Evolutionary conservation across 441 rosid genomes (phyloP), one percentile per base, ranked within the genome.

Genomic region (Breynia disticha): DNA sequence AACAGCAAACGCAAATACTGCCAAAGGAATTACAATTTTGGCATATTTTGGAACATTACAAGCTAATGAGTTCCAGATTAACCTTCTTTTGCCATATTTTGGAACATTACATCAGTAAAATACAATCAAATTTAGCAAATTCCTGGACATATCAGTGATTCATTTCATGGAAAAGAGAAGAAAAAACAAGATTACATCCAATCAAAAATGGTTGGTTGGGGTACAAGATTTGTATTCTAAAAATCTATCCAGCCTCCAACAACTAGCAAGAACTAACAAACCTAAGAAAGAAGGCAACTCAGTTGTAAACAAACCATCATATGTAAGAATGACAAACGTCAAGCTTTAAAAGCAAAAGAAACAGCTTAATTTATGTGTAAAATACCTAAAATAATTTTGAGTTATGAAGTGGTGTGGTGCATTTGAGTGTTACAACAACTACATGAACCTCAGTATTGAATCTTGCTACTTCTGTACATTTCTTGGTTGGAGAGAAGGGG

Each of bases 391-490:
- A n/a, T n/a, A n/a, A 52, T 44, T 61, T 59, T 57, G 52, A 74
- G 70, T 75, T 67, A 72, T 52, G 6, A 54, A 55, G 38, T 57
- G 20, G 46, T 42, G 62, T 50, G 19, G 46, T 49, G 52, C 59
- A 16, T 54, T 47, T 54, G 55, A 52, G 66, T 49, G 70, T 67
- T 62, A 56, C 61, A 56, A 69, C 65, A 37, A 67, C 69, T 20
- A 65, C 42, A 63, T 20, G 38, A 65, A 50, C 74, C 70, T 56
- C 66, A 57, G 71, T 35, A 60, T 19, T 54, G 46, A 53, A 52
- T 69, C 53, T 65, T 50, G 58, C 77, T 75, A 70, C 64, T 67
- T 76, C 69, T 71, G 64, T 78, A 79, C 80, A 77, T 50, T 68
- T 73, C 67, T 60, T 20, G 80, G 75, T 55, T 63, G 65, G 44